These are phyloP conservation scores for Colletotrichum falcatum DNA, from an alignment of 2,329 filamentous ascomycete species.

Conservation along the genomic window DNA sequence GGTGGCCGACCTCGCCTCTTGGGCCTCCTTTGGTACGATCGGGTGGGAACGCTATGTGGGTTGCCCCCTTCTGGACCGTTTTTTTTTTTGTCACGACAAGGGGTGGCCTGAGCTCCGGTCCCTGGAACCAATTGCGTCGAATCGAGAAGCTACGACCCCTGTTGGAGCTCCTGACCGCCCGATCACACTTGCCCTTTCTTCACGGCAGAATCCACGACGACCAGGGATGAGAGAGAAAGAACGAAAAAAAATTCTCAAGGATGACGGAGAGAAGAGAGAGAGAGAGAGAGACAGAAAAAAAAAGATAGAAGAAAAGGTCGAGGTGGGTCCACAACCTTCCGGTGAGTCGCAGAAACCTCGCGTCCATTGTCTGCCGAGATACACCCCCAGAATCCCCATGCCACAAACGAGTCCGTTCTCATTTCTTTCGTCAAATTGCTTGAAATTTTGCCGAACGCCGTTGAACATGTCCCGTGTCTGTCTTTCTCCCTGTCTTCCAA, in stretches of 20 bases:
- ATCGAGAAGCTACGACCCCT: conserved; percentile 21
- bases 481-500: neutral
- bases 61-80: conserved; percentile 20
- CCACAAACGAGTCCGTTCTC: conserved; percentile 27
- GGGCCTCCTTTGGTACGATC: neutral
- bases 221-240: too few relatives aligned
- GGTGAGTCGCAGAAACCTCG: conserved; percentile 32
- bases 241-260: too few relatives aligned
- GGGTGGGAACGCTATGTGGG: conserved; percentile 1
- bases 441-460: conserved; percentile 4
- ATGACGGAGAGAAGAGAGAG: too few relatives aligned
- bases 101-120: conserved; percentile 34
- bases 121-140: conserved; percentile 21
- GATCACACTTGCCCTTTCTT: conserved; percentile 10
- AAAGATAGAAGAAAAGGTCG: conserved; percentile 4
- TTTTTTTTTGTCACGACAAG: neutral
- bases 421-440: conserved; percentile 8
- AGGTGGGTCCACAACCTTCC: conserved; percentile 17
- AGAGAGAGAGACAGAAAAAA: too few relatives aligned
- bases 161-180: conserved; percentile 30
- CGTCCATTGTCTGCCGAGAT: conserved; percentile 19
- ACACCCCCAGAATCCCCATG: conserved; percentile 23
- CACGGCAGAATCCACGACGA: conserved; percentile 22
- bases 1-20: conserved; percentile 8
- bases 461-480: neutral